phyloP scores from a whole-genome alignment of 208 protist species.

The Porcisia deanei region DNA sequence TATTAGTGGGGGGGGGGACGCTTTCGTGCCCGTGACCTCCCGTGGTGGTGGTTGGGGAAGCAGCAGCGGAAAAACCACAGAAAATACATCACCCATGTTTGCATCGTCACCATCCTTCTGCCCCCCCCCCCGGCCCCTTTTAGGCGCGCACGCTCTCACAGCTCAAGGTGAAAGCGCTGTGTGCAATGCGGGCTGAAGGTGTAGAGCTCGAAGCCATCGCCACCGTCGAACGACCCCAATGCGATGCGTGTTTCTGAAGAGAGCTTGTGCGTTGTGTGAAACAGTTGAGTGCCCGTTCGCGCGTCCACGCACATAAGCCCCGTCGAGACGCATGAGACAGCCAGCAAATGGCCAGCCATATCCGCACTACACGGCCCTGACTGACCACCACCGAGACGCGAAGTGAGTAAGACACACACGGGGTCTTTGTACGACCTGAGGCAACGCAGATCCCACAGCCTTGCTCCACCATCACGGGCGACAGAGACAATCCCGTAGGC shows the following conservation, averaged over 20 bases:
- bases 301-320: constrained; percentile 37
- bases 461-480: constrained; percentile 45
- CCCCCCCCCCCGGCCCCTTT: not conserved
- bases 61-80: not conserved
- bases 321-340: constrained; percentile 17
- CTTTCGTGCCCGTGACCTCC: not conserved
- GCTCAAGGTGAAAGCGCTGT: constrained; percentile 20
- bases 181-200: constrained; percentile 21
- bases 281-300: constrained; percentile 18
- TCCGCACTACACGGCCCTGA: constrained; percentile 16
- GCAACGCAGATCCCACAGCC: constrained; percentile 70
- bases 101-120: not conserved
- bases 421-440: constrained; percentile 35
- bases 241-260: constrained; percentile 18
- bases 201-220: constrained; percentile 19
- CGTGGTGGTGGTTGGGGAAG: not conserved
- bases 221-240: constrained; percentile 11
- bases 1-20: not conserved
- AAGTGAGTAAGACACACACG: constrained; percentile 27
- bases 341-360: constrained; percentile 10
- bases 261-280: constrained; percentile 23
- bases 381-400: constrained; percentile 24
- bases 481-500: constrained; percentile 63
- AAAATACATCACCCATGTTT: not conserved
- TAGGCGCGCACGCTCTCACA: not conserved